phyloP scores from a whole-genome alignment of 345 rosid species.

The Carallia pectinifolia region DNA sequence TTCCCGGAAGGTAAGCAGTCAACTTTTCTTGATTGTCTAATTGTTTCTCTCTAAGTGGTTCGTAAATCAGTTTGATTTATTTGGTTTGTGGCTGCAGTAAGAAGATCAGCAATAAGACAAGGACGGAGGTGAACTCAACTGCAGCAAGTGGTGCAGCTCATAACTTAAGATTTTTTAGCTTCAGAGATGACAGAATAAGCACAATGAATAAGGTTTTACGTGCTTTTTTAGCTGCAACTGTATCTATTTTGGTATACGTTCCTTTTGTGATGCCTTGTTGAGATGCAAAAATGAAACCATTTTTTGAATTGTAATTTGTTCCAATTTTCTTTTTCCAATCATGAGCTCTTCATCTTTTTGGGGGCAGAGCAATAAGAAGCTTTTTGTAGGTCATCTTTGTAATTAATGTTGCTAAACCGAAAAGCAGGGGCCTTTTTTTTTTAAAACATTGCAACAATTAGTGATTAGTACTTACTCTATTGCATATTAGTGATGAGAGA shows the following conservation, averaged over 20 bases:
- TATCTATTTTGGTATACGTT: conserved; percentile 44
- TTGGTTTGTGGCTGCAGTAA: conserved; percentile 48
- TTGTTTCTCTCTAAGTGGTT: too few relatives aligned
- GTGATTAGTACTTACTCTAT: too few relatives aligned
- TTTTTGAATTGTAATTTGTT: not conserved
- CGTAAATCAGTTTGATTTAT: too few relatives aligned
- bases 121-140: conserved; percentile 56
- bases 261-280: conserved; percentile 29
- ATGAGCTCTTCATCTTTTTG: not conserved
- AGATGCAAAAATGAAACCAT: conserved; percentile 13
- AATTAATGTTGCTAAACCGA: too few relatives aligned
- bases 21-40: not conserved
- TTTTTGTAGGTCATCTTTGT: too few relatives aligned
- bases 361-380: not conserved
- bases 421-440: not conserved
- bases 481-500: too few relatives aligned
- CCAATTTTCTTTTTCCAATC: not conserved
- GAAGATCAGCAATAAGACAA: conserved; percentile 64
- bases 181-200: conserved; percentile 32
- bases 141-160: conserved; percentile 42
- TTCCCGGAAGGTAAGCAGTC: conserved; percentile 82
- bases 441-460: too few relatives aligned
- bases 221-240: conserved; percentile 29
- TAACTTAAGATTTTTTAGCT: conserved; percentile 25
- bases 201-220: conserved; percentile 21